Evolutionary conservation across 2,329 filamentous ascomycete genomes (phyloP), one percentile per base, ranked within the genome.

Genomic region (Exophiala calicioides): DNA sequence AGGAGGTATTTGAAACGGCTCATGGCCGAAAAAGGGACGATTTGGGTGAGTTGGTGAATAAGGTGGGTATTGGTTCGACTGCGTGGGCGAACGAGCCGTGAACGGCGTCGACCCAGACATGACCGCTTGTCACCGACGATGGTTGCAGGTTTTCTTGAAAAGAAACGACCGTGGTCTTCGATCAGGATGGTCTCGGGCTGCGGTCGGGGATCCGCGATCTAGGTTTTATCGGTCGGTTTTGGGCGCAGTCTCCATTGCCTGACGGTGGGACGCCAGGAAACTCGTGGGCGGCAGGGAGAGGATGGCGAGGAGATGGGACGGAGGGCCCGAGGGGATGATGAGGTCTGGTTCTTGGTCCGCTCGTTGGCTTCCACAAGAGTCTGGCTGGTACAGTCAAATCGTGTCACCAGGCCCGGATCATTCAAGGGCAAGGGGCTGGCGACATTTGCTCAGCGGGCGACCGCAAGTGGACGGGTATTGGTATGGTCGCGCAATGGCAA

Each of bases 81-180:
- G 68, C 47, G 69, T 67, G 46, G 70, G 69, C 56, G 70, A 73
- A 58, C 69, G 69, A 49, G 67, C 62, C 58, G 68, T 67, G 56
- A 68, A 72, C 49, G 70, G 69, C 55, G 69, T 50, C 36, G 55
- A 53, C 29, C 52, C 55, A 44, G 55, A 57, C 55, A 57, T 57
- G n/a, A n/a, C n/a, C n/a, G n/a, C n/a, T n/a, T n/a, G n/a, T n/a
- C n/a, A n/a, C n/a, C n/a, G n/a, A n/a, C n/a, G n/a, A n/a, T n/a
- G n/a, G n/a, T n/a, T n/a, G n/a, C n/a, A n/a, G n/a, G n/a, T n/a
- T n/a, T n/a, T n/a, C n/a, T n/a, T n/a, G n/a, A n/a, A n/a, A n/a
- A n/a, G n/a, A n/a, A n/a, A n/a, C n/a, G n/a, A n/a, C n/a, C n/a
- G n/a, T n/a, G n/a, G n/a, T n/a, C n/a, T n/a, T n/a, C n/a, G n/a